A percentile compares a stretch with the other conserved stretches of the same genome.
Conservation (phyloP, 306 rosid species). For the Fagus sylvatica region DNA sequence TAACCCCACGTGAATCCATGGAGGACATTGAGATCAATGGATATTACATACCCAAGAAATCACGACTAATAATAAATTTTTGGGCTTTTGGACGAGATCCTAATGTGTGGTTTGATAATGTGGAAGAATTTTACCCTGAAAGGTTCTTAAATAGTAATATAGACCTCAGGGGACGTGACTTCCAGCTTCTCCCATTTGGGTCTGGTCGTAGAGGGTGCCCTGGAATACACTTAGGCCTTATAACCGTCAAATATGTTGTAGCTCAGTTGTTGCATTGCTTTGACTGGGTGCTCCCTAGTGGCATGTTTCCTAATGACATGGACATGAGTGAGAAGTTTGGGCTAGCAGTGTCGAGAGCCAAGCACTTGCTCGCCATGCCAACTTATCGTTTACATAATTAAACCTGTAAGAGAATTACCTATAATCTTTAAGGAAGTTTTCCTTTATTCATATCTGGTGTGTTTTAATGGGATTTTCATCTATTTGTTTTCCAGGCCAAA, state of each 20-base stretch:
- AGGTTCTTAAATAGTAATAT: not conserved
- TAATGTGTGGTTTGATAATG: slow-evolving; percentile 7
- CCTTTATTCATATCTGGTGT: no score
- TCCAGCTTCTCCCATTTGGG: slow-evolving; percentile 23
- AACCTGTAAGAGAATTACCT: no score
- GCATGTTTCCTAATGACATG: slow-evolving; percentile 15
- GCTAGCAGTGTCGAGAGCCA: not conserved
- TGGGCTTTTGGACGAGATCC: slow-evolving; percentile 30
- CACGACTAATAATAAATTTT: slow-evolving; percentile 8
- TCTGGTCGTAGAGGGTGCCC: slow-evolving; percentile 12
- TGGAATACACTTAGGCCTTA: not conserved
- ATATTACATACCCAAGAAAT: slow-evolving; percentile 13
- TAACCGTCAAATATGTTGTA: not conserved
- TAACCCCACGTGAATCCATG: slow-evolving; percentile 13
- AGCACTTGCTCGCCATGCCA: slow-evolving; percentile 23
- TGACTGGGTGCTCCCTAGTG: slow-evolving; percentile 40
- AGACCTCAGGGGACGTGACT: not conserved
- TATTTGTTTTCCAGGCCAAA: no score
- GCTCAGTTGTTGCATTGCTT: not conserved
- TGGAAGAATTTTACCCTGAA: slow-evolving; percentile 16
- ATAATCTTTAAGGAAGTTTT: no score
- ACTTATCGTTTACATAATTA: slow-evolving; percentile 1
- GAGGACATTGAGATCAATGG: slow-evolving; percentile 13
- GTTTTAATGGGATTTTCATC: no score
- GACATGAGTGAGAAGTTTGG: slow-evolving; percentile 39